A percentile compares a stretch with the other conserved stretches of the same genome.
Evolutionary conservation across 1,139 yeast species (phyloP).

Genomic region (Pneumocystis oryctolagi): DNA sequence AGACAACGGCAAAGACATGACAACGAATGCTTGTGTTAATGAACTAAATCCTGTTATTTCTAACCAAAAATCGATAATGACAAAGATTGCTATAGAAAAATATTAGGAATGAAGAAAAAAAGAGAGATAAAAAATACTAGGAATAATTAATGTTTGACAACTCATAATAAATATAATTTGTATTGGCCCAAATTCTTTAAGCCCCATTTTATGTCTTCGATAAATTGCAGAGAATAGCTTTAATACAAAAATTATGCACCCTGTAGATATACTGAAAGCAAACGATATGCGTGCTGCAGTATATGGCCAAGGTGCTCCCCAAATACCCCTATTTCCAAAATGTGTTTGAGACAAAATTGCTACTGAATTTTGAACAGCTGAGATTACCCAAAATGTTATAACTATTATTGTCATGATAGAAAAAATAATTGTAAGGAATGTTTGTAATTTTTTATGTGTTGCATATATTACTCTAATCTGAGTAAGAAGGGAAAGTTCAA

Average conservation of each 20-base stretch:
- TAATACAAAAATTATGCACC: constrained; percentile 41
- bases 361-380: constrained; percentile 25
- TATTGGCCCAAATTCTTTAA: constrained; percentile 65
- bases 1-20: constrained; percentile 62
- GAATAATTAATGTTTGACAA: constrained; percentile 67
- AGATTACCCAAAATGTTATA: constrained; percentile 40
- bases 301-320: constrained; percentile 18
- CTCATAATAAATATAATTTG: constrained; percentile 70
- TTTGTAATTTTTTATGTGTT: constrained; percentile 32
- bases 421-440: constrained; percentile 32
- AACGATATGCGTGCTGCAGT: constrained; percentile 39
- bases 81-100: constrained; percentile 35
- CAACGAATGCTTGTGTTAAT: constrained; percentile 34
- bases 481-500: constrained; percentile 51
- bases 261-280: constrained; percentile 50
- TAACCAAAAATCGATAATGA: constrained; percentile 23
- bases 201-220: constrained; percentile 59
- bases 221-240: constrained; percentile 56
- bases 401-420: constrained; percentile 35
- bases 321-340: constrained; percentile 15
- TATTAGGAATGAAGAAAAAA: background rate
- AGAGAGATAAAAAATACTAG: constrained; percentile 37
- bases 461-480: constrained; percentile 59
- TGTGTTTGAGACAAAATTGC: background rate
- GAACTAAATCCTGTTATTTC: constrained; percentile 27